Conservation (phyloP, 2,329 filamentous ascomycete species). For the Xenoacremonium recifei region DNA sequence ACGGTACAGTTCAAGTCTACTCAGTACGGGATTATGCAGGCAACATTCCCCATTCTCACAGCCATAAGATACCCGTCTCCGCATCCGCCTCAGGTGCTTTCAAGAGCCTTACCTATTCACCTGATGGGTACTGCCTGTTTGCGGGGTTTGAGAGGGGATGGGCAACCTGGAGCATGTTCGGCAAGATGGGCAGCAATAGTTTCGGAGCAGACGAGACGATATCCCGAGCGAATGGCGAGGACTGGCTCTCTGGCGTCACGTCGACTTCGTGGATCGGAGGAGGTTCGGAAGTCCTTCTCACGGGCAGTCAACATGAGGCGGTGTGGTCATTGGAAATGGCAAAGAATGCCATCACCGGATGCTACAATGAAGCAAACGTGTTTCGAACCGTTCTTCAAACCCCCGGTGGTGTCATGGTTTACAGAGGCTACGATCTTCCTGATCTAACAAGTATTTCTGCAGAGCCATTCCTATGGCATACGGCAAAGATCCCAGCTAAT, state of each 20-base stretch:
- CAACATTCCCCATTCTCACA: slow-evolving; percentile 86
- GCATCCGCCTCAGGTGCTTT: slow-evolving; percentile 65
- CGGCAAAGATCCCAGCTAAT: slow-evolving; percentile 75
- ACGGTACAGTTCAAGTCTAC: slow-evolving; percentile 84
- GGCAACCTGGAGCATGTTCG: slow-evolving; percentile 97
- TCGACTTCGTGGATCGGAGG: slow-evolving; percentile 85
- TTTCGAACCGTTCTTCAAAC: slow-evolving; percentile 88
- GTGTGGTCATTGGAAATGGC: slow-evolving; percentile 91
- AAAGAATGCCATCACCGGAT: slow-evolving; percentile 87
- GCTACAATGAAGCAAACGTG: slow-evolving; percentile 88
- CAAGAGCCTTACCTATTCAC: slow-evolving; percentile 79
- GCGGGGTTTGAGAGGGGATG: slow-evolving; percentile 90
- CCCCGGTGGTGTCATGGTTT: slow-evolving; percentile 84
- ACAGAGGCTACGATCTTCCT: slow-evolving; percentile 87
- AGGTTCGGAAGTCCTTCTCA: slow-evolving; percentile 80
- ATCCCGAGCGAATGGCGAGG: slow-evolving; percentile 68
- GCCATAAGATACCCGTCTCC: slow-evolving; percentile 68
- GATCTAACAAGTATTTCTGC: slow-evolving; percentile 90
- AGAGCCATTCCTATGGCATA: slow-evolving; percentile 94
- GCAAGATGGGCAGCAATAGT: slow-evolving; percentile 81
- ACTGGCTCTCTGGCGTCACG: slow-evolving; percentile 77
- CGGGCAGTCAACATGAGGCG: slow-evolving; percentile 68
- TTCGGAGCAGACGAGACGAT: slow-evolving; percentile 69
- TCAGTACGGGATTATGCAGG: slow-evolving; percentile 90
- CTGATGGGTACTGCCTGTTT: slow-evolving; percentile 94